Percentiles rank a stretch among this genome's conserved stretches.
phyloP scores from a whole-genome alignment of 129 eudicot species.

The Escallonia rubra region DNA sequence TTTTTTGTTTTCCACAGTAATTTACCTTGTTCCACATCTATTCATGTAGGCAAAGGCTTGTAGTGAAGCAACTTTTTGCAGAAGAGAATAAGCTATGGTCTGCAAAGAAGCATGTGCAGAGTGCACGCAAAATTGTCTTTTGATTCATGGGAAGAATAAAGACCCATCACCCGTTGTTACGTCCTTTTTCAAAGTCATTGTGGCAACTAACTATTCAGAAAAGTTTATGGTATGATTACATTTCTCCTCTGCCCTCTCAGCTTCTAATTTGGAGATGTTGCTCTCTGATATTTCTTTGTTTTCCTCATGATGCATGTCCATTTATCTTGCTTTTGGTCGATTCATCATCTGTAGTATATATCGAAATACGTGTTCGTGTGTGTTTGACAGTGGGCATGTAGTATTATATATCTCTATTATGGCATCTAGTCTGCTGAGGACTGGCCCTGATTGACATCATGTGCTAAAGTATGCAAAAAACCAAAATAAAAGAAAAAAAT shows the following conservation, averaged over 20 bases:
- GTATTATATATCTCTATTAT: too few species aligned
- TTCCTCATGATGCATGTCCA: not conserved
- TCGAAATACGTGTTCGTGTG: not conserved
- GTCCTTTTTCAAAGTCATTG: conserved; percentile 49
- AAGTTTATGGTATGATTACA: conserved; percentile 30
- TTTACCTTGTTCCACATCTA: not conserved
- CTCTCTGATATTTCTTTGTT: not conserved
- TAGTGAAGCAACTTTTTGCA: not conserved
- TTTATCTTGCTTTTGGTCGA: not conserved
- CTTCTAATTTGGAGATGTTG: conserved; percentile 1
- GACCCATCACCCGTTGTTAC: conserved; percentile 25
- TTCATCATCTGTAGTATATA: not conserved
- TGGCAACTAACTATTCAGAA: conserved; percentile 26
- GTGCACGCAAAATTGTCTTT: conserved; percentile 41
- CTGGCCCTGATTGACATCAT: too few species aligned
- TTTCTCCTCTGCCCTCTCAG: not conserved
- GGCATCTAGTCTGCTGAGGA: too few species aligned
- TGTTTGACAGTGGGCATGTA: too few species aligned
- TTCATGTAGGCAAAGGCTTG: not conserved
- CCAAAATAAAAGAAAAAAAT: too few species aligned
- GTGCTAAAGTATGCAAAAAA: too few species aligned
- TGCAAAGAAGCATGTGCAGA: conserved; percentile 51
- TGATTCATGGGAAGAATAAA: conserved; percentile 26
- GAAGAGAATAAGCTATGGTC: conserved; percentile 3
- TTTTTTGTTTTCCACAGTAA: not conserved